These are phyloP conservation scores for Mycena capillaripes DNA, from an alignment of 768 basidiomycete genomes.

Conservation along the genomic window DNA sequence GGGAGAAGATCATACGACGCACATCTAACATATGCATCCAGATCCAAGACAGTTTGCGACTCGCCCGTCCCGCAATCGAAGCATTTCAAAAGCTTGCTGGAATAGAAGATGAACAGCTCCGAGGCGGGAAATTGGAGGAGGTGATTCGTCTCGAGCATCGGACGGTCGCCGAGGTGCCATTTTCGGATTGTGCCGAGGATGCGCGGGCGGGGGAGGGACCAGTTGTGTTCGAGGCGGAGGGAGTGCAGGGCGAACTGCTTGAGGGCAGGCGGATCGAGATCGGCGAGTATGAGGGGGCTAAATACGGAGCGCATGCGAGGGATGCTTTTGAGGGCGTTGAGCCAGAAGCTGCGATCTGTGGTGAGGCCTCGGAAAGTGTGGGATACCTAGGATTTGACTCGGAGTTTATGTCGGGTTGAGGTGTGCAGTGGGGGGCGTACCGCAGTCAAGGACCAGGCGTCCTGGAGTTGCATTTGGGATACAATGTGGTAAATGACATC, in stretches of 20 bases:
- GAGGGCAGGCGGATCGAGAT: conserved; percentile 13
- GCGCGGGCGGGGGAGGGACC: conserved; percentile 20
- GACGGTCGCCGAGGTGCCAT: conserved; percentile 9
- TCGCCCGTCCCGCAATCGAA: conserved; percentile 23
- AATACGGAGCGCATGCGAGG: conserved; percentile 14
- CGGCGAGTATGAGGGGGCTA: conserved; percentile 3
- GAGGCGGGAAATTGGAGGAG: conserved; percentile 29
- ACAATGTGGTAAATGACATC: conserved; percentile 20
- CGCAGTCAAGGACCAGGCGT: conserved; percentile 19
- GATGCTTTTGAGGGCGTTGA: conserved; percentile 17
- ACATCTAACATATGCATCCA: conserved; percentile 22
- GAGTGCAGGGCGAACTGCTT: conserved; percentile 12
- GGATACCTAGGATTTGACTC: conserved; percentile 17
- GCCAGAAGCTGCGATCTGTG: conserved; percentile 28
- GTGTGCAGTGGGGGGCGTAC: conserved; percentile 1
- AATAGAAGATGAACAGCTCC: conserved; percentile 30
- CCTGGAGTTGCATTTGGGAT: conserved; percentile 5
- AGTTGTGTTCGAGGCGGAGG: conserved; percentile 15
- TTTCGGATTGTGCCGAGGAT: conserved; percentile 25
- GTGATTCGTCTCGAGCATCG: conserved; percentile 28
- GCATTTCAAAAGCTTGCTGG: conserved; percentile 23
- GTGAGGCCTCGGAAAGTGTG: conserved; percentile 10
- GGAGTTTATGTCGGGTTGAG: neutral
- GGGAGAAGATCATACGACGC: conserved; percentile 27
- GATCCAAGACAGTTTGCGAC: conserved; percentile 13